Conservation (phyloP, 164 flowering plant species). For the Akebia trifoliata region DNA sequence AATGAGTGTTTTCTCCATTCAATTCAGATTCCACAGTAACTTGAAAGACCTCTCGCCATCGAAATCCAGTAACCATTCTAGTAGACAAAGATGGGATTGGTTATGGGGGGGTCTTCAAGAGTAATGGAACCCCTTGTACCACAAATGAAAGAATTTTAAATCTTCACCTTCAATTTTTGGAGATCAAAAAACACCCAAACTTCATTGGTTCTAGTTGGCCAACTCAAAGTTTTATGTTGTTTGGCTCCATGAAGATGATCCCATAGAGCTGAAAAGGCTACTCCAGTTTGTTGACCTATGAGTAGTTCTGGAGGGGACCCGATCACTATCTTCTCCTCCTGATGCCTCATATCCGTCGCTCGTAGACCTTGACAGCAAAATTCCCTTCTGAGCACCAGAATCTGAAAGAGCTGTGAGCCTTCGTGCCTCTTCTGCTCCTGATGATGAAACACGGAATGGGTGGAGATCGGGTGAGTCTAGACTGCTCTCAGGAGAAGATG, state of each 20-base stretch:
- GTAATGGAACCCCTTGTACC: constrained; percentile 9
- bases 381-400: constrained; percentile 32
- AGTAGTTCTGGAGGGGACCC: constrained; percentile 50
- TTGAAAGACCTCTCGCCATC: constrained; percentile 2
- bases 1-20: constrained; percentile 1
- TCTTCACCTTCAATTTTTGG: background rate
- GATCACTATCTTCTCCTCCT: constrained; percentile 96
- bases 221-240: constrained; percentile 37
- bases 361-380: constrained; percentile 71
- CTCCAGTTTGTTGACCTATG: constrained; percentile 66
- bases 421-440: constrained; percentile 68
- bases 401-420: constrained; percentile 36
- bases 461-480: constrained; percentile 78
- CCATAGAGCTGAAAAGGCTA: constrained; percentile 35
- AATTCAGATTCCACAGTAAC: constrained; percentile 7
- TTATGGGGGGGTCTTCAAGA: background rate
- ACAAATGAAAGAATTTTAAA: constrained; percentile 32
- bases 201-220: background rate
- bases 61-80: background rate
- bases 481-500: constrained; percentile 95
- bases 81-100: constrained; percentile 6
- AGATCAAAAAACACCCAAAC: constrained; percentile 9
- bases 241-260: constrained; percentile 40
- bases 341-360: constrained; percentile 97
- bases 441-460: constrained; percentile 73